These are phyloP conservation scores for Astragalus glycyphyllos DNA, from an alignment of 306 rosid species.

Conservation along the genomic window DNA sequence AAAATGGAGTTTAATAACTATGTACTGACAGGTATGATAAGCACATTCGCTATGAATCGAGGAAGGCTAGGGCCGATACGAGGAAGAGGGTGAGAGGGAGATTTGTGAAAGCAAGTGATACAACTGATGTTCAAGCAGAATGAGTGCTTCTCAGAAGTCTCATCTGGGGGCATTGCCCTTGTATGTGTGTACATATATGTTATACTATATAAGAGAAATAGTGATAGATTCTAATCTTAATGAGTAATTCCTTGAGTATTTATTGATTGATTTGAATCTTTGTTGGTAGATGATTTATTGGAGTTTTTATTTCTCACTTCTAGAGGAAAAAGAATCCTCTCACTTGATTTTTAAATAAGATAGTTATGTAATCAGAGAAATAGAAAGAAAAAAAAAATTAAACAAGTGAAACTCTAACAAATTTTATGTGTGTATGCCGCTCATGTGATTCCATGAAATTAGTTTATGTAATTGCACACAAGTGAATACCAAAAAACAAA, in stretches of 20 bases:
- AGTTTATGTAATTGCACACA: no score
- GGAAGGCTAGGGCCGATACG: conserved; percentile 60
- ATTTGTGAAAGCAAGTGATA: conserved; percentile 53
- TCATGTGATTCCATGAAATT: no score
- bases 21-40: conserved; percentile 46
- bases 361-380: neutral
- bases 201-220: conserved; percentile 21
- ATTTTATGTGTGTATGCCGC: neutral
- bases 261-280: conserved; percentile 33
- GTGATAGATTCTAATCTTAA: conserved; percentile 28
- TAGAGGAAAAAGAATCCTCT: neutral
- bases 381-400: neutral
- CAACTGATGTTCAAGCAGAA: conserved; percentile 29
- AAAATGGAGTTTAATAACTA: no score
- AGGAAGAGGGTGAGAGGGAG: conserved; percentile 57
- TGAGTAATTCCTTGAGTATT: conserved; percentile 1
- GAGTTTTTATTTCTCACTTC: neutral
- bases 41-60: conserved; percentile 59
- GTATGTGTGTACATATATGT: conserved; percentile 26
- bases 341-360: no score
- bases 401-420: neutral
- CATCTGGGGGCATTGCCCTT: conserved; percentile 16
- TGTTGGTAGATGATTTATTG: conserved; percentile 21
- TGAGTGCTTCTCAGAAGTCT: conserved; percentile 29
- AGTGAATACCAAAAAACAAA: no score